Evolutionary conservation across 2,329 filamentous ascomycete genomes (phyloP), one percentile per base, ranked within the genome.

Genomic region (Epichloe aotearoae): DNA sequence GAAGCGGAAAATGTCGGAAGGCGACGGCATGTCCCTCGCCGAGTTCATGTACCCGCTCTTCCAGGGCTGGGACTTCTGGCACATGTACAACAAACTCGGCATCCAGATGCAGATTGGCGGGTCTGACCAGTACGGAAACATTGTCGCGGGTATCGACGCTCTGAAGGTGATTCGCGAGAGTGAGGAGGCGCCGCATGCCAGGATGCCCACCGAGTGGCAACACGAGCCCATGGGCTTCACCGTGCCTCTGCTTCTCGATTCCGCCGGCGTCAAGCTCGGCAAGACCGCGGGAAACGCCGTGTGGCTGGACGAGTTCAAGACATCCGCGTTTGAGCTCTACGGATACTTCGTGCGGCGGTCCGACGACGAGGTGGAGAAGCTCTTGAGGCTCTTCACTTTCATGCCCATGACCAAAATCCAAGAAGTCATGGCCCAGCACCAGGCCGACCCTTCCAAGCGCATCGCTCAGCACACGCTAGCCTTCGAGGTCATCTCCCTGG

Each of bases 31-130:
- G 84, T 94, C 90, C 0, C 86, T 94, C 60, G 84, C 88, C 37
- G 93, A 98, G 64, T 95, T 98, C 66, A 79, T 82, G 41, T 98
- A 98, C 62, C 93, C 94, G 1, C 70, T 98, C 15, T 80, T 97
- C 60, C 93, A 98, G 65, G 89, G 85, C 20, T 97, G 90, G 85
- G 93, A 98, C 65, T 98, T 90, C 80, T 97, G 88, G 87, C 76
- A 86, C 58, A 77, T 97, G 70, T 94, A 86, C 67, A 65, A 59
- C 54, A 75, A 79, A 45, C 73, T 75, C 23, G 77, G 77, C 46
- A 75, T 89, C 10, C 84, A 90, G 62, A 78, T 97, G 64, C 89
- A 98, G 68, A 87, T 98, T 49, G 93, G 93, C 52, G 93, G 93
- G 39, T 89, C 89, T 6, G 93, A 98, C 64, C 93, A 98, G 69